Evolutionary conservation across 345 rosid genomes (phyloP).

Genomic region (Psidium friedrichsthalianum): DNA sequence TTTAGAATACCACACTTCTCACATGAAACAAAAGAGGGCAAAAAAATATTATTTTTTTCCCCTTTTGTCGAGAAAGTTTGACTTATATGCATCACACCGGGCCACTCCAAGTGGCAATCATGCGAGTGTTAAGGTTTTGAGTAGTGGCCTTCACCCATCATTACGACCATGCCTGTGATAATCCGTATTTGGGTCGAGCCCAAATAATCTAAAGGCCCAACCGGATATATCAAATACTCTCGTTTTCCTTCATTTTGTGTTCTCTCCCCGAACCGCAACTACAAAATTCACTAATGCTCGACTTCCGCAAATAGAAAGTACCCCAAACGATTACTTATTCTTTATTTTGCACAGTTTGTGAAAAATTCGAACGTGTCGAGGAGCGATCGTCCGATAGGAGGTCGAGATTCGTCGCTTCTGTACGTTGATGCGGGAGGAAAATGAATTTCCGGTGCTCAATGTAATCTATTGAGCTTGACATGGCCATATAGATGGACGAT

Average conservation of each 20-base stretch:
- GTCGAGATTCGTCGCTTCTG: not conserved
- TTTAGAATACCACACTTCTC: rapidly evolving
- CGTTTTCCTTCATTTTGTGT: not conserved
- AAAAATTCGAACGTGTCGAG: rapidly evolving
- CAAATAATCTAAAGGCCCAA: not conserved
- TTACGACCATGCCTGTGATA: not conserved
- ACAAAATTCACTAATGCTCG: not conserved
- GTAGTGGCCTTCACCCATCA: not conserved
- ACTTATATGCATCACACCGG: not conserved
- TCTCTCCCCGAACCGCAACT: not conserved
- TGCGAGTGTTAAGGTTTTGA: not conserved
- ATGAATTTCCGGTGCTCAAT: not conserved
- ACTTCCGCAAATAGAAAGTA: too few relatives aligned
- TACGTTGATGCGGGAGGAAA: rapidly evolving
- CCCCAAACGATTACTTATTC: not conserved
- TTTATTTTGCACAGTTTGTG: not conserved
- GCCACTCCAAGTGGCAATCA: not conserved
- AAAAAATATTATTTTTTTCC: not conserved
- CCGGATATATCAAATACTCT: not conserved
- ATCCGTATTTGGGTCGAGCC: not conserved
- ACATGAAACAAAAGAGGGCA: rapidly evolving
- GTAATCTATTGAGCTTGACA: not conserved
- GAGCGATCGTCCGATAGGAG: not conserved
- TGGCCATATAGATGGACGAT: not conserved
- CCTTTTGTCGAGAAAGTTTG: rapidly evolving